phyloP scores from a whole-genome alignment of 345 rosid species.

The Crucihimalaya himalaica region DNA sequence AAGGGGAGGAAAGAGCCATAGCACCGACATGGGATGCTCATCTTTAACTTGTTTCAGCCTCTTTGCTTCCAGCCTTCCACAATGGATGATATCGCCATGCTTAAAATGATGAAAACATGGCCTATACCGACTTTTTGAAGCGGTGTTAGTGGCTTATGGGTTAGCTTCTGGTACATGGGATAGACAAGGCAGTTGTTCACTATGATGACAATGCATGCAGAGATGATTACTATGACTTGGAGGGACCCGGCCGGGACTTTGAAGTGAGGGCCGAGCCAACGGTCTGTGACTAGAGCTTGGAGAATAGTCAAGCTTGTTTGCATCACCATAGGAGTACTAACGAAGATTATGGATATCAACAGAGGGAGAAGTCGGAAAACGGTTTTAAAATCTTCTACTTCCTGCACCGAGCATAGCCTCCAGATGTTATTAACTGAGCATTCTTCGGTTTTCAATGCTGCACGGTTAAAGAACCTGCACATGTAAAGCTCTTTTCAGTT shows the following conservation, averaged over 20 bases:
- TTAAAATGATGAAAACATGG: conserved; percentile 42
- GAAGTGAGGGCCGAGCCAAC: conserved; percentile 47
- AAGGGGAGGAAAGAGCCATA: conserved; percentile 59
- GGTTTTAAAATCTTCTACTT: conserved; percentile 66
- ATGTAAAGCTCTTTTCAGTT: not conserved
- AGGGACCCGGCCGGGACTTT: conserved; percentile 53
- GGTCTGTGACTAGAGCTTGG: conserved; percentile 56
- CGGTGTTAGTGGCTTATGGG: conserved; percentile 20
- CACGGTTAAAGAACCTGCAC: conserved; percentile 28
- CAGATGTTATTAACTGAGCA: conserved; percentile 42
- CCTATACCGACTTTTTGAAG: conserved; percentile 54
- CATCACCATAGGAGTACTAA: conserved; percentile 41
- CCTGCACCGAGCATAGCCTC: conserved; percentile 50
- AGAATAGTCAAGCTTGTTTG: conserved; percentile 44
- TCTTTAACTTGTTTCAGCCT: conserved; percentile 39
- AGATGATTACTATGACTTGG: conserved; percentile 34
- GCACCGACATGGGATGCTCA: conserved; percentile 42
- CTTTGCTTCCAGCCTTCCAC: conserved; percentile 54
- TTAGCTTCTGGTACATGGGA: conserved; percentile 47
- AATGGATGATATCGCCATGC: conserved; percentile 43
- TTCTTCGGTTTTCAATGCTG: conserved; percentile 47
- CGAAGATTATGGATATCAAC: conserved; percentile 39
- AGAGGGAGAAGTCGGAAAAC: conserved; percentile 48
- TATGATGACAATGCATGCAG: conserved; percentile 33
- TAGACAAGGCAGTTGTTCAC: conserved; percentile 39